Percentiles rank a stretch among this genome's conserved stretches.
phyloP scores from a whole-genome alignment of 2,329 filamentous ascomycete species.

The Nothomitra cinnamomea region DNA sequence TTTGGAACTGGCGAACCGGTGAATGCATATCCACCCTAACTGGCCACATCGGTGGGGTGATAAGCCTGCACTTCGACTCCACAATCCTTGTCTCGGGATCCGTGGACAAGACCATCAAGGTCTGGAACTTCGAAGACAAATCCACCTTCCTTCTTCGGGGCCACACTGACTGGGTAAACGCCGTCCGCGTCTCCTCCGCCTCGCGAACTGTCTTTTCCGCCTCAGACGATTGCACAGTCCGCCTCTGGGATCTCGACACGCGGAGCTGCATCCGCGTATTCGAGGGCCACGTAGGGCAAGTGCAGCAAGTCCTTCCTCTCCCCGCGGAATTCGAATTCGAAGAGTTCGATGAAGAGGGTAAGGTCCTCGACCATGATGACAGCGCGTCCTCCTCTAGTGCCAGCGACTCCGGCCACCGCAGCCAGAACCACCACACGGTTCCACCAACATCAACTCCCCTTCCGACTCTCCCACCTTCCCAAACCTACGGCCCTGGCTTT shows the following conservation, averaged over 20 bases:
- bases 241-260: conserved; percentile 84
- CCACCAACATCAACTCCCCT: neutral
- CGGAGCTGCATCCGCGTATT: conserved; percentile 60
- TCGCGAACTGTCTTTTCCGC: conserved; percentile 82
- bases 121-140: conserved; percentile 82
- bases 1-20: conserved; percentile 95
- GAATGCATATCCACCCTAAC: conserved; percentile 67
- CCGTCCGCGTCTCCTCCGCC: conserved; percentile 68
- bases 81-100: conserved; percentile 78
- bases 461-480: conserved; percentile 10
- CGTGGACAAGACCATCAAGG: conserved; percentile 73
- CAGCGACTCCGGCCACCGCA: neutral
- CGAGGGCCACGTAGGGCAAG: conserved; percentile 82
- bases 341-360: conserved; percentile 41
- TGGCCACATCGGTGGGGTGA: conserved; percentile 66
- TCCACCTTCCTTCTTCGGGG: conserved; percentile 65
- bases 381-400: neutral
- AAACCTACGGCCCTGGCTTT: conserved; percentile 34
- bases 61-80: conserved; percentile 73
- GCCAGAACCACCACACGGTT: neutral
- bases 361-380: conserved; percentile 15
- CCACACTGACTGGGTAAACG: conserved; percentile 90
- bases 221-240: conserved; percentile 81
- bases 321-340: conserved; percentile 83
- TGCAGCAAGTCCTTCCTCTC: conserved; percentile 76